Conservation (phyloP, 345 rosid species). For the Balakata baccata region DNA sequence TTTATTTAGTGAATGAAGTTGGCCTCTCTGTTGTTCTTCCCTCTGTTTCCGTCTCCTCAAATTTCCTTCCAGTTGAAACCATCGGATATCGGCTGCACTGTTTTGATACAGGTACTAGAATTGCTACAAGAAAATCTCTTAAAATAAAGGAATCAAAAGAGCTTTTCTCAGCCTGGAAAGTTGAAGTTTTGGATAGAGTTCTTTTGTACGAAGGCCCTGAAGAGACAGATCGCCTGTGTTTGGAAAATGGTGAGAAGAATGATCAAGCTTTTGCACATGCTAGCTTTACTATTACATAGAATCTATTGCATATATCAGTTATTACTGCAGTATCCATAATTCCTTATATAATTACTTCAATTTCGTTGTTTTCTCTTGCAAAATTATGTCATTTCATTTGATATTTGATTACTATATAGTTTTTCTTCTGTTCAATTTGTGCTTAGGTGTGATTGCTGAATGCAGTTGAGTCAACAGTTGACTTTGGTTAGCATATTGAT, state of each 20-base stretch:
- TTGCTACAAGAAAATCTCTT: too few relatives aligned
- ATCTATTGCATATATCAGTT: not conserved
- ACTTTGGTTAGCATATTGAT: not conserved
- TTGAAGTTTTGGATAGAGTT: conserved; percentile 82
- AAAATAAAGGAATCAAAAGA: conserved; percentile 34
- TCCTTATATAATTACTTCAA: conserved; percentile 13
- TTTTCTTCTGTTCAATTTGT: not conserved
- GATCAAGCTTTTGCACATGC: conserved; percentile 14
- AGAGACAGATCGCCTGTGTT: conserved; percentile 74
- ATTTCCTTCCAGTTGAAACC: conserved; percentile 49
- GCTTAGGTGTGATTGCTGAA: not conserved
- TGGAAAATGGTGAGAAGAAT: conserved; percentile 73
- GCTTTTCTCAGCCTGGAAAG: conserved; percentile 60
- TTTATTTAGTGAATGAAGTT: conserved; percentile 72
- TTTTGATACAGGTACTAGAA: conserved; percentile 26
- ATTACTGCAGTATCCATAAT: conserved; percentile 5
- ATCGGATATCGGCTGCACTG: conserved; percentile 50
- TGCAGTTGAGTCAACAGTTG: not conserved
- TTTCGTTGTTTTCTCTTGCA: not conserved
- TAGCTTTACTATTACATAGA: not conserved
- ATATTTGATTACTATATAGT: not conserved
- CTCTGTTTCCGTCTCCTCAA: conserved; percentile 54
- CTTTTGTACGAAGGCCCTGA: conserved; percentile 82
- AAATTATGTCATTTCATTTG: not conserved
- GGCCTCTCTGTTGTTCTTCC: conserved; percentile 95